These are phyloP conservation scores for Gamarada debralockiae DNA, from an alignment of 495 filamentous ascomycete genomes.

Conservation along the genomic window DNA sequence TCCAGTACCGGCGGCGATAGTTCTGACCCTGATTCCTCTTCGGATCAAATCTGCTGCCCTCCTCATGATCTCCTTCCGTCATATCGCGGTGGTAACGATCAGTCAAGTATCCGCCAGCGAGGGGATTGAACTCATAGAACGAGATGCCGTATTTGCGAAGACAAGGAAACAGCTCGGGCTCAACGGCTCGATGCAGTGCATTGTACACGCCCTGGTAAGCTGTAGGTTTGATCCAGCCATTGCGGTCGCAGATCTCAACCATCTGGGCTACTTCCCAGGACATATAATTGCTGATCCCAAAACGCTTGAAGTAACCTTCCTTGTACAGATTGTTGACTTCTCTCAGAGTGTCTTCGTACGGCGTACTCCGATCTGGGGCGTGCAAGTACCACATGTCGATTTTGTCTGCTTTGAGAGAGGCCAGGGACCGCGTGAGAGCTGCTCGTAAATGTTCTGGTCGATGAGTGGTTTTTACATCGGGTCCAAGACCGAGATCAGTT, in stretches of 20 bases:
- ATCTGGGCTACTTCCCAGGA: conserved; percentile 48
- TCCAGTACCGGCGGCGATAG: conserved; percentile 41
- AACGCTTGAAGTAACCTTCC: conserved; percentile 40
- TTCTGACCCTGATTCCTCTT: conserved; percentile 15
- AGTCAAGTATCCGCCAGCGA: conserved; percentile 51
- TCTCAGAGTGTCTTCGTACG: conserved; percentile 46
- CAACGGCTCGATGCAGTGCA: conserved; percentile 49
- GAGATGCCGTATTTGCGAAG: conserved; percentile 46
- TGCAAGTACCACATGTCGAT: conserved; percentile 53
- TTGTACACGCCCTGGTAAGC: conserved; percentile 67
- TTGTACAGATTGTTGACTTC: conserved; percentile 45
- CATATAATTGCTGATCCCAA: conserved; percentile 48
- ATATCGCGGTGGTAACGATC: conserved; percentile 28
- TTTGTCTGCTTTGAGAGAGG: conserved; percentile 6
- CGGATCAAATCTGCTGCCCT: conserved; percentile 64
- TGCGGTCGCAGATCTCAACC: conserved; percentile 38
- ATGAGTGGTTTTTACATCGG: neutral
- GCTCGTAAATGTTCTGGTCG: conserved; percentile 3
- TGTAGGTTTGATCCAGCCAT: conserved; percentile 55
- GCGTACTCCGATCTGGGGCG: conserved; percentile 42
- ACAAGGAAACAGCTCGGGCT: conserved; percentile 47
- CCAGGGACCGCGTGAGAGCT: conserved; percentile 21
- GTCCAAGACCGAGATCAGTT: conserved; percentile 3
- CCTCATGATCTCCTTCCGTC: conserved; percentile 43
- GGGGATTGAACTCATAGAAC: conserved; percentile 47